phyloP scores from a whole-genome alignment of 352 stramenopile genomes.

The Ophiocytium majus region DNA sequence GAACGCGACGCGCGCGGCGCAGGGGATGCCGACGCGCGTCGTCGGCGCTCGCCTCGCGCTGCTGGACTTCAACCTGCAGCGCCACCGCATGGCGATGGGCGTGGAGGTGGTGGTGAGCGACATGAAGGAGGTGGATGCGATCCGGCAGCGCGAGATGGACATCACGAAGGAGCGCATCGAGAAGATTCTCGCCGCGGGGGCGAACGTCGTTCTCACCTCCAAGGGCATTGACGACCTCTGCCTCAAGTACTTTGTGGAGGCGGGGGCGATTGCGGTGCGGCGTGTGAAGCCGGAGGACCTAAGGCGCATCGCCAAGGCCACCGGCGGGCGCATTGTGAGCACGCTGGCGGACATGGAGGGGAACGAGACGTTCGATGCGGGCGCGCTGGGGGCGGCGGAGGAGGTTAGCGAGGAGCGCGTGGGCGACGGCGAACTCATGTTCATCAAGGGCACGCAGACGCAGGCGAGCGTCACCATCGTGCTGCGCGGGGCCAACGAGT shows the following conservation, averaged over 20 bases:
- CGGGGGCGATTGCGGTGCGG: constrained; percentile 42
- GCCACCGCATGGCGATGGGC: constrained; percentile 95
- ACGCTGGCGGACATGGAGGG: constrained; percentile 98
- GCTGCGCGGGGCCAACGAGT: constrained; percentile 97
- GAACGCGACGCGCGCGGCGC: constrained; percentile 91
- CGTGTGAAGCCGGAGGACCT: constrained; percentile 97
- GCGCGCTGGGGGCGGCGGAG: constrained; percentile 82
- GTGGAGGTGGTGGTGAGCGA: constrained; percentile 85
- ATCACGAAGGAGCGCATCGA: constrained; percentile 99
- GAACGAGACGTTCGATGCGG: constrained; percentile 90
- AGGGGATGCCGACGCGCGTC: constrained; percentile 95
- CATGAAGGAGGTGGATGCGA: constrained; percentile 93
- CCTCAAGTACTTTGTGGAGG: constrained; percentile 99
- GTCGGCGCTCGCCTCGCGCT: constrained; percentile 92
- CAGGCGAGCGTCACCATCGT: constrained; percentile 90
- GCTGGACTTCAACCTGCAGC: constrained; percentile 97
- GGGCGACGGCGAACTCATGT: constrained; percentile 97
- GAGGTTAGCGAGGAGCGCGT: constrained; percentile 91
- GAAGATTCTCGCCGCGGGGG: constrained; percentile 95
- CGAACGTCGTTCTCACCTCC: constrained; percentile 98
- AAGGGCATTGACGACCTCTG: constrained; percentile 99
- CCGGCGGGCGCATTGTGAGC: constrained; percentile 82
- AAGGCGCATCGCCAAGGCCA: constrained; percentile 96
- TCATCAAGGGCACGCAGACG: constrained; percentile 93
- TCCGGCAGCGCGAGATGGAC: constrained; percentile 97